Base-by-base conservation (phyloP, 2,329 filamentous ascomycete genomes). In the Exophiala sideris region DNA sequence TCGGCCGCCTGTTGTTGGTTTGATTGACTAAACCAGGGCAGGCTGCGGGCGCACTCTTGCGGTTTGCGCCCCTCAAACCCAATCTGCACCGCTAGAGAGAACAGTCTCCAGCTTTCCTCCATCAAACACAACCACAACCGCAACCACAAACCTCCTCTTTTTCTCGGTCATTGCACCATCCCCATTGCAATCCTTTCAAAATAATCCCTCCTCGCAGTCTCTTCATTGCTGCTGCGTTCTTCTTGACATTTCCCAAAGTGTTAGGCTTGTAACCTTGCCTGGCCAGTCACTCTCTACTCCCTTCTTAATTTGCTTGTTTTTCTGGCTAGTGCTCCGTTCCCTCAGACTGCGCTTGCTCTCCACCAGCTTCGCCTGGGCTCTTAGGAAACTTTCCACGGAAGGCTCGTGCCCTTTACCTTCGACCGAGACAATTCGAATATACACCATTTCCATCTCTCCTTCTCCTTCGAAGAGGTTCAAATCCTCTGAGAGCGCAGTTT, bases 341-440 rank as follows among this genome's bases (percentile, higher is more conserved):
- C 48, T 42, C 9, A 14, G 16, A 46, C 42, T 38, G 20, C 24
- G 9, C 48, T 52, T 34, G 24, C 32, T 41, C 34, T 50, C 54
- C 40, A 20, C 38, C 56, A 51, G 47, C 52, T 44, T 44, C 45
- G 21, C 47, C 42, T 21, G 36, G 36, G 29, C 35, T 34, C 46
- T 45, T 50, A 18, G 16, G 47, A 35, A 39, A 49, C 42, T 45
- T 52, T 56, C 48, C 34, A 32, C 20, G 34, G 51, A 44, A 56
- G 51, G 57, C 57, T 60, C 57, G 57, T 60, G 57, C 57, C 49
- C 57, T 51, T 41, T 10, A 20, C 20, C 56, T 52, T 56, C 52
- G 45, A 56, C 49, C 24, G 38, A 50, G 39, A 55, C 48, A 48
- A 14, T n/a, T 50, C 50, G 29, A 54, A 35, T 6, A 33, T 32